A percentile compares a stretch with the other conserved stretches of the same genome.
These are phyloP conservation scores for Cryptococcus sp. DNA, from an alignment of 1,284 basidiomycete species.

Conservation along the genomic window DNA sequence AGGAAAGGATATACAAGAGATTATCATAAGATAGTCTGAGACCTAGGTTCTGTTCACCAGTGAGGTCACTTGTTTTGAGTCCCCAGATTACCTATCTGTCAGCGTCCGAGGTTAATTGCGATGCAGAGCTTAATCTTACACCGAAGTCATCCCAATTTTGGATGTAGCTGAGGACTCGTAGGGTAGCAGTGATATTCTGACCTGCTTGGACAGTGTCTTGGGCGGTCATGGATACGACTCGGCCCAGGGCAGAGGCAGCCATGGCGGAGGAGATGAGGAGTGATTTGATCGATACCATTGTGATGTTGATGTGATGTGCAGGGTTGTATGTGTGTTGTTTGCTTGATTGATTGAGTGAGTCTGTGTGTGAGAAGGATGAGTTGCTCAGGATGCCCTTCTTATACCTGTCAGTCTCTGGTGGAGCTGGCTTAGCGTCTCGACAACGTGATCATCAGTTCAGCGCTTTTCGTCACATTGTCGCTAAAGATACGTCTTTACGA, in stretches of 20 bases:
- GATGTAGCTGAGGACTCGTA: slow-evolving; percentile 14
- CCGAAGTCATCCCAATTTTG: slow-evolving; percentile 27
- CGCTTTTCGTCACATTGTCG: too few species aligned
- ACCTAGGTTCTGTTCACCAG: too few species aligned
- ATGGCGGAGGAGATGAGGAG: slow-evolving; percentile 1
- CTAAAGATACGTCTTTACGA: too few species aligned
- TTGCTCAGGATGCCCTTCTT: too few species aligned
- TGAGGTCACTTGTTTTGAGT: neutral
- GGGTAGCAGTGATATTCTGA: slow-evolving; percentile 13
- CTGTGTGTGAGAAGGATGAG: too few species aligned
- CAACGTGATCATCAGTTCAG: too few species aligned
- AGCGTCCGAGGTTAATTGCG: neutral
- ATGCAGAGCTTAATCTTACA: slow-evolving; percentile 4
- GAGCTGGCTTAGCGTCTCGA: too few species aligned
- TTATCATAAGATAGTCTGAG: slow-evolving; percentile 14
- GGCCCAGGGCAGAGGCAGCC: neutral
- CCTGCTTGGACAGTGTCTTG: slow-evolving; percentile 14
- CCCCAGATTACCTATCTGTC: slow-evolving; percentile 15
- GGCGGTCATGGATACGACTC: slow-evolving; percentile 8
- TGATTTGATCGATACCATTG: neutral
- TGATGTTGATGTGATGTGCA: neutral
- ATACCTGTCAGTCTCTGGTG: too few species aligned
- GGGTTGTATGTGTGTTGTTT: too few species aligned
- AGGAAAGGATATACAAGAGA: slow-evolving; percentile 18
- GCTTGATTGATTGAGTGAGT: too few species aligned